Base-by-base conservation (phyloP, 75 land plant genomes). In the Selaginella moellendorffii region DNA sequence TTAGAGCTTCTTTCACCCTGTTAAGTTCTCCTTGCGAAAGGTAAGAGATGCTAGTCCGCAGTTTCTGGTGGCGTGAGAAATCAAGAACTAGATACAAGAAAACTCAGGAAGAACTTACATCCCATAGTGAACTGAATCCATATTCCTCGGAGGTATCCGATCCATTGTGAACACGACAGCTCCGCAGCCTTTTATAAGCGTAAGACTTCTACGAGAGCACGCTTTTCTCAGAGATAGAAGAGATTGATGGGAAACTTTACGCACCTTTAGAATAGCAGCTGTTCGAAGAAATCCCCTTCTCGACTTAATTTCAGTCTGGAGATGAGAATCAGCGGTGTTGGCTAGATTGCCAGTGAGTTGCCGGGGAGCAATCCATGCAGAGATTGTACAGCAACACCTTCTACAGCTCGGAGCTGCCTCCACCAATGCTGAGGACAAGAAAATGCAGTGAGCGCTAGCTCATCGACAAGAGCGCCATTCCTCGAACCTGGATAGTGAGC, bases 291-390 rank as follows among this genome's bases (percentile, higher is more conserved):
- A 31, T 63, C 24, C 58, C 27, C 18, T 25, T 2, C 20, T 20
- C 12, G 10, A 20, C 30, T 24, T 29, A 56, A 14, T 74, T 42
- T 26, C 58, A 63, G 24, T 54, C 23, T 0, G 73, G 62, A 20
- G 62, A 68, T 61, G 54, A 28, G 85, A 56, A 46, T 77, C 73
- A 1, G 82, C 31, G 17, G 96, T 89, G 72, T 82, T 86, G 0
- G 96, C 96, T 10, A 85, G 84, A 36, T 68, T 83, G 8, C 96
- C 90, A 61, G 79, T 89, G 30, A 85, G 63, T 2, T 56, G 80
- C 28, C 96, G 77, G 18, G 96, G 79, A 25, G 86, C 86, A 64
- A 79, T 83, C 82, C 82, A 85, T 10, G 90, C 82, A 65, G 86
- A 86, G 0, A 84, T 75, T 5, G 77, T 67, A 31, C 69, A 64